These are phyloP conservation scores for Fragilaria crotonensis DNA, from an alignment of 108 stramenopile genomes.

Conservation along the genomic window DNA sequence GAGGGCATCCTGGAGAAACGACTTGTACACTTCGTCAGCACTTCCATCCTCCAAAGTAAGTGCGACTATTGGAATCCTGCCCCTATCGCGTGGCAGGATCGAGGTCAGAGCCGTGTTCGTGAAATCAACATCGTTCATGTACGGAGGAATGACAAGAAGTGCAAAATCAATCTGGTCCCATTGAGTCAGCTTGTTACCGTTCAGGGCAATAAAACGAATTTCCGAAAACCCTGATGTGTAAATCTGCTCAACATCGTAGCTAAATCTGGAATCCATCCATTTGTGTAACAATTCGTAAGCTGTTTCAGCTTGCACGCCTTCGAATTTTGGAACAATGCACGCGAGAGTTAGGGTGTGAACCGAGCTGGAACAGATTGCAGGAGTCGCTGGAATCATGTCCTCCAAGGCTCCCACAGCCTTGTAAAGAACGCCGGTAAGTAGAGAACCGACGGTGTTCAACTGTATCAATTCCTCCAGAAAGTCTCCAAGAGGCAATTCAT, in stretches of 20 bases:
- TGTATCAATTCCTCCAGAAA: background rate
- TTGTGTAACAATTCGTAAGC: conserved; percentile 6
- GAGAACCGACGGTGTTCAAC: too few species aligned
- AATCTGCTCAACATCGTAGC: conserved; percentile 2
- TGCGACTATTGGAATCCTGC: background rate
- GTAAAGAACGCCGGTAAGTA: too few species aligned
- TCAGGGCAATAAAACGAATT: conserved; percentile 10
- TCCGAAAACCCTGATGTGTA: background rate
- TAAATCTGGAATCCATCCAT: conserved; percentile 20
- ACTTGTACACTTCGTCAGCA: background rate
- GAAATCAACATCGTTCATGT: background rate
- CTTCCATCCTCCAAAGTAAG: background rate
- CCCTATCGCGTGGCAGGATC: background rate
- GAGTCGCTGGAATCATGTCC: background rate
- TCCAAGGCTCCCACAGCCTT: background rate
- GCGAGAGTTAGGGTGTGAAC: background rate
- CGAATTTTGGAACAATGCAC: background rate
- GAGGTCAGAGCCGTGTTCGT: background rate
- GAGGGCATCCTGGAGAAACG: background rate
- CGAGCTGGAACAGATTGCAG: background rate
- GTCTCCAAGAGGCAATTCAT: background rate
- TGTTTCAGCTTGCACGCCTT: conserved; percentile 10
- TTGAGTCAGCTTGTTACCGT: background rate
- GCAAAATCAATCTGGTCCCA: conserved; percentile 20
- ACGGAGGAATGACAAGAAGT: conserved; percentile 21